A percentile compares a stretch with the other conserved stretches of the same genome.
Evolutionary conservation across 352 stramenopile species (phyloP).

Genomic region (Phytopythium montanum): DNA sequence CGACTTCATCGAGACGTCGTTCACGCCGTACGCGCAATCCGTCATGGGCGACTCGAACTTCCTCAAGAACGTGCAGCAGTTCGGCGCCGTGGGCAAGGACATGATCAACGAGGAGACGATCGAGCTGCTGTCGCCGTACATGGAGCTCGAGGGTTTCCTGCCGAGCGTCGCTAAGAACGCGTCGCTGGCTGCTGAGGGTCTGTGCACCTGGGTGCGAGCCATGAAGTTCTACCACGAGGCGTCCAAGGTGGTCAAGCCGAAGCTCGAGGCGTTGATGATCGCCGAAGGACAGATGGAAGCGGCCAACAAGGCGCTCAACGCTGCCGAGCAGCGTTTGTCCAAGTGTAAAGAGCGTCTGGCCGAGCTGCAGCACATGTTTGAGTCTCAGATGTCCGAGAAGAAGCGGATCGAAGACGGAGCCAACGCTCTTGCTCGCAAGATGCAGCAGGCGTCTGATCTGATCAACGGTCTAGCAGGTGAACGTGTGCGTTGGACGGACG

Average conservation of each 20-base stretch:
- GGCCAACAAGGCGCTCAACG: slow-evolving; percentile 94
- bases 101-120: slow-evolving; percentile 99
- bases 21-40: slow-evolving; percentile 92
- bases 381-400: slow-evolving; percentile 97
- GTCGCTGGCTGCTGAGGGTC: slow-evolving; percentile 93
- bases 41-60: slow-evolving; percentile 98
- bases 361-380: slow-evolving; percentile 96
- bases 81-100: slow-evolving; percentile 95
- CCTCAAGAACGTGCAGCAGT: slow-evolving; percentile 95
- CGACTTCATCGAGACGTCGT: slow-evolving; percentile 96
- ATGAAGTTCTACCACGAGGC: slow-evolving; percentile 99
- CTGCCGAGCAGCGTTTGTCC: slow-evolving; percentile 89
- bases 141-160: slow-evolving; percentile 96
- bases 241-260: slow-evolving; percentile 98
- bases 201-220: slow-evolving; percentile 96
- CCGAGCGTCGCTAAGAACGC: slow-evolving; percentile 96
- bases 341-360: slow-evolving; percentile 95
- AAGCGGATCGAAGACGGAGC: slow-evolving; percentile 96
- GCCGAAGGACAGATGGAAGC: slow-evolving; percentile 97
- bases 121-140: slow-evolving; percentile 95
- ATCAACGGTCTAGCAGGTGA: slow-evolving; percentile 97
- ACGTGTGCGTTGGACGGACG: slow-evolving; percentile 95
- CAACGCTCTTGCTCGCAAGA: slow-evolving; percentile 94
- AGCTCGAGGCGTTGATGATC: slow-evolving; percentile 96
- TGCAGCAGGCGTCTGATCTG: slow-evolving; percentile 96